These are phyloP conservation scores for Leccinum imitatum DNA, from an alignment of 768 basidiomycete species.

Conservation along the genomic window DNA sequence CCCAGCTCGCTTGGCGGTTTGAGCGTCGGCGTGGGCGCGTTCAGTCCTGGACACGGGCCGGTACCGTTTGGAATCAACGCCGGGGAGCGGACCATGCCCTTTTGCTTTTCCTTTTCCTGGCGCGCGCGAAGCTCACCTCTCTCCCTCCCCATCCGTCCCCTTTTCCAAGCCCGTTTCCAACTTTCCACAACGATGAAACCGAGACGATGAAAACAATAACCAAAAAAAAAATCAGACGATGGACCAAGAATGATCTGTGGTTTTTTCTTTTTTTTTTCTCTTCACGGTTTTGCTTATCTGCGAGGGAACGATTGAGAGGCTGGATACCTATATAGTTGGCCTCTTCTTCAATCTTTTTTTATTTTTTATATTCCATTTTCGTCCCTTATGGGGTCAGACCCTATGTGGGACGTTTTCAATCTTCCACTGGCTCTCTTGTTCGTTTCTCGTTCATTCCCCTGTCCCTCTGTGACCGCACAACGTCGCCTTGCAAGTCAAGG, in stretches of 20 bases:
- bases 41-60: constrained; percentile 33
- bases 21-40: constrained; percentile 27
- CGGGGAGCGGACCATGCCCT: constrained; percentile 29
- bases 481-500: neutral
- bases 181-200: neutral
- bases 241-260: constrained; percentile 10
- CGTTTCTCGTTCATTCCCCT: constrained; percentile 6
- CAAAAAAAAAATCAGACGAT: constrained; percentile 1
- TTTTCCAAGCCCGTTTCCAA: neutral
- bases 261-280: neutral
- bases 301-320: constrained; percentile 22
- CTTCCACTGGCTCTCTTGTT: neutral
- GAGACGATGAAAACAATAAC: neutral
- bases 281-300: constrained; percentile 2
- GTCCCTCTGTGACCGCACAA: neutral
- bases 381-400: too few species aligned
- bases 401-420: too few species aligned
- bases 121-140: too few species aligned
- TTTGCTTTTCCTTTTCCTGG: neutral
- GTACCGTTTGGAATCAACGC: constrained; percentile 32
- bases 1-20: constrained; percentile 34
- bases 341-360: neutral
- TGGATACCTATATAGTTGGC: constrained; percentile 25
- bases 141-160: too few species aligned
- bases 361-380: too few species aligned